Base-by-base conservation (phyloP, 192 early-diverging fungal species). In the Backusella parvicylindrica region DNA sequence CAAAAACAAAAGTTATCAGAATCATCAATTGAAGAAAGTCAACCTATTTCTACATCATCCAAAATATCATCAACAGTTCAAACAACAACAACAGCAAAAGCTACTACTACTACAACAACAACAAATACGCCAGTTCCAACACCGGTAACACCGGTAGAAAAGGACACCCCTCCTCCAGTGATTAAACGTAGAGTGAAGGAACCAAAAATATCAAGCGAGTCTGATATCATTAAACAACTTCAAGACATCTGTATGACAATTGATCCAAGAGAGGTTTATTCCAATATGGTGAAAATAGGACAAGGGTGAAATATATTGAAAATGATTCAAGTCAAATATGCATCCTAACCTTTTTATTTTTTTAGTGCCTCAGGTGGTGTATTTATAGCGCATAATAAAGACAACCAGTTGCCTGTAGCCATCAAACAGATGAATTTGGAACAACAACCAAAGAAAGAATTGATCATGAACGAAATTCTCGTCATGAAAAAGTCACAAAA, bases 391-490 rank as follows among this genome's bases (percentile, higher is more conserved):
- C 88, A 93, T 84, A 89, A 88, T 63, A 63, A 50, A 71, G 80
- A 81, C 23, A 76, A 83, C 30, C 79, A 83, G 31, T 78, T 83
- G 12, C 79, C 85, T 2, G 97, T 97, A 0, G 97, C 96, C 1
- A 97, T 98, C 81, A 98, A 98, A 85, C 95, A 96, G 83, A 98
- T 97, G 95, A 94, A 97, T 74, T 82, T 98, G 68, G 91, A 95
- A 81, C 91, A 95, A 81, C 97, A 98, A 83, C 95, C 96, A 41
- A 97, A 97, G 82, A 97, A 97, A 86, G 97, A 97, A 68, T 79
- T 97, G 65, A 97, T 98, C 73, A 96, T 97, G 84, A 97, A 95
- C 72, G 95, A 96, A 84, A 95, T 96, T 66, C 65, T 94, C 40
- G 91, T 96, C 31, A 94, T 96, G 93, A 93, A 92, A 75, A 91